Evolutionary conservation across 345 rosid genomes (phyloP).

Genomic region (Pseudoturritis turrita): DNA sequence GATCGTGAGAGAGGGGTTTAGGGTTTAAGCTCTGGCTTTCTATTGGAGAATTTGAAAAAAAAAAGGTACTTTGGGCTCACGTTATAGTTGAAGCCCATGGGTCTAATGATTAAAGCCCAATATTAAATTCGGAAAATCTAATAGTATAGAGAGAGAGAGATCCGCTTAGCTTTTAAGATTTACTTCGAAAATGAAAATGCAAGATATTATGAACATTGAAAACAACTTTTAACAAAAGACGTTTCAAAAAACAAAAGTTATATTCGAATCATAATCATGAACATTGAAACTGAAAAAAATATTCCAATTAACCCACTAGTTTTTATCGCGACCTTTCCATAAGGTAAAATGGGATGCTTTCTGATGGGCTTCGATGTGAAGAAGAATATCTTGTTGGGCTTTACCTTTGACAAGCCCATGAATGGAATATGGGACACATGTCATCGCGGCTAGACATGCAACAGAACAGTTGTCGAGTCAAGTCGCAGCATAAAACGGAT

Average conservation of each 20-base stretch:
- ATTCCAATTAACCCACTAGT: not conserved
- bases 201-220: too few species aligned
- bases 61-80: constrained; percentile 25
- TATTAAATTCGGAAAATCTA: too few species aligned
- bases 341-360: not conserved
- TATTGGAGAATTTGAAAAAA: not conserved
- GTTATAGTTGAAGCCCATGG: not conserved
- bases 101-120: not conserved
- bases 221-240: not conserved
- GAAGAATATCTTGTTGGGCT: not conserved
- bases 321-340: not conserved
- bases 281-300: not conserved
- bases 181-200: too few species aligned
- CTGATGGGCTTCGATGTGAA: not conserved
- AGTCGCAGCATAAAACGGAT: not conserved
- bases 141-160: too few species aligned
- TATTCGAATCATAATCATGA: not conserved
- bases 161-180: too few species aligned
- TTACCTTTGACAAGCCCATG: not conserved
- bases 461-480: constrained; percentile 28
- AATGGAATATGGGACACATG: not conserved
- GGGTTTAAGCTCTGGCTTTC: constrained; percentile 22
- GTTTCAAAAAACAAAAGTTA: not conserved
- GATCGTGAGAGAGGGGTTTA: constrained; percentile 22
- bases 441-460: constrained; percentile 22